Evolutionary conservation across 139 green algal genomes (phyloP), one percentile per base, ranked within the genome.

Genomic region (Microglena sp.): DNA sequence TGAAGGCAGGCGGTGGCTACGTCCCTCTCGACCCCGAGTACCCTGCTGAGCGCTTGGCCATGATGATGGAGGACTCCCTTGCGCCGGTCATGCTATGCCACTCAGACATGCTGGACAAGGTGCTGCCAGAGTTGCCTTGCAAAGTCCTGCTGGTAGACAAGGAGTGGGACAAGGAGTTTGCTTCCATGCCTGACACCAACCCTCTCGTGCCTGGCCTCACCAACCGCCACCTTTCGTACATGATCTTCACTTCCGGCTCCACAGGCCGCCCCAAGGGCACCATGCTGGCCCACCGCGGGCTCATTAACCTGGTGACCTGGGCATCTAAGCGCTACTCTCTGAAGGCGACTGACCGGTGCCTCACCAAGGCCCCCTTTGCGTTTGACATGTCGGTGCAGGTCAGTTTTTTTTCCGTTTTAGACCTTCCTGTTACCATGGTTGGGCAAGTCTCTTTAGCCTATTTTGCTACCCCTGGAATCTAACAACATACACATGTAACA

Each of bases 161-260:
- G 21, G 29, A 68, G 30, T 33, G 54, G 21, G 21, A 61, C 54
- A 33, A 5, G 21, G 27, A 34, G 33, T 22, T 32, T 59, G 50
- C 53, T 31, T 15, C 29, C n/a, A 43, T 34, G 21, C n/a, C 15
- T 32, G 46, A n/a, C n/a, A n/a, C n/a, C n/a, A n/a, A n/a, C n/a
- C n/a, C n/a, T n/a, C 30, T 4, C 21, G 4, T 2, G 18, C 45
- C 56, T 27, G 18, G 1, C 3, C 45, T 33, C 55, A 31, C 64
- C 31, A 29, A n/a, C 63, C 26, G 26, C 29, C 33, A 76, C 44
- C 36, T 83, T 24, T 77, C 74, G 21, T 83, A 85, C 70, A 66
- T 78, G 40, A 83, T 87, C 45, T 90, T 85, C 76, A 87, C 84
- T n/a, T 81, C 71, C 3, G 84, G 84, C 36, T 77, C 62, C 24